phyloP scores from a whole-genome alignment of 1,139 yeast species.

The Yamadazyma sp. region DNA sequence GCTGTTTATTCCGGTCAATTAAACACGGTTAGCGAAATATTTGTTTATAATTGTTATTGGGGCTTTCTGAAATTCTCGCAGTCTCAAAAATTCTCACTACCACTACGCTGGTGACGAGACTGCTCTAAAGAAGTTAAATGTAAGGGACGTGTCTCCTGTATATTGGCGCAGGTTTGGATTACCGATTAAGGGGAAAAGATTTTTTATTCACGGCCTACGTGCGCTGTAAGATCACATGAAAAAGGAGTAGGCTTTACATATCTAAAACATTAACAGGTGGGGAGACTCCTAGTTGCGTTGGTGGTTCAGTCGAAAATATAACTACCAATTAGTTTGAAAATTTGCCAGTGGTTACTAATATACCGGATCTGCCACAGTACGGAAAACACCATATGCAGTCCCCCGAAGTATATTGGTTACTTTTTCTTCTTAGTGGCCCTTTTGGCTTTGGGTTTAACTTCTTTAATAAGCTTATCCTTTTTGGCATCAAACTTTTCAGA shows the following conservation, averaged over 20 bases:
- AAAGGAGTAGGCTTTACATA: too few relatives aligned
- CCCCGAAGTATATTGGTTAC: too few relatives aligned
- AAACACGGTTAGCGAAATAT: not conserved
- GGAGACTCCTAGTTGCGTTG: too few relatives aligned
- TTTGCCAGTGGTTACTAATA: too few relatives aligned
- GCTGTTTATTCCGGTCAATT: not conserved
- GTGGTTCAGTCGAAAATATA: too few relatives aligned
- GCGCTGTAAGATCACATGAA: too few relatives aligned
- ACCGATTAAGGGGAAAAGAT: not conserved
- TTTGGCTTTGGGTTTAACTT: slow-evolving; percentile 27
- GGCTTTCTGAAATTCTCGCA: not conserved
- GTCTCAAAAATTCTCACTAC: not conserved
- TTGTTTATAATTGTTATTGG: not conserved
- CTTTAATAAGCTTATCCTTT: slow-evolving; percentile 47
- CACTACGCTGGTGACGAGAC: not conserved
- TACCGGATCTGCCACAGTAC: too few relatives aligned
- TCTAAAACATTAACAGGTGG: too few relatives aligned
- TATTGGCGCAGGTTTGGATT: not conserved
- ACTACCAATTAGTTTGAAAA: too few relatives aligned
- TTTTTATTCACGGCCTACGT: too few relatives aligned
- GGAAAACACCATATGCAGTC: too few relatives aligned
- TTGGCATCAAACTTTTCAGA: slow-evolving; percentile 35
- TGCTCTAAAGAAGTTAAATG: not conserved
- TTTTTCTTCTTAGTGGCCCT: slow-evolving; percentile 18
- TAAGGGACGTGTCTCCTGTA: not conserved